Conservation (phyloP, 371 early-diverging fungal species). For the Rhizopus arrhizus region DNA sequence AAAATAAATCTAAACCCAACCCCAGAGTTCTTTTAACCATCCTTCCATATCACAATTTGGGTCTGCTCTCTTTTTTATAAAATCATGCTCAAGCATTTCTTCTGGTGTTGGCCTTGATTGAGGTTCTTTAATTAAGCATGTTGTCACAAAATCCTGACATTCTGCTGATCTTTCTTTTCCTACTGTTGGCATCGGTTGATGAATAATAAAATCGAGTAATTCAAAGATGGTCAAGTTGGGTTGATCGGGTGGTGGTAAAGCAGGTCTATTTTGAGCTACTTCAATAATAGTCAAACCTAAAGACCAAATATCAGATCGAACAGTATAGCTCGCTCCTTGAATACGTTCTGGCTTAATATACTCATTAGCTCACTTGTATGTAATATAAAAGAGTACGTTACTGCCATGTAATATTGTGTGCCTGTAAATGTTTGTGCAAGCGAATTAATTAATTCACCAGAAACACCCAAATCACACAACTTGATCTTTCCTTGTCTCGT, state of each 20-base stretch:
- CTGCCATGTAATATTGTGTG: constrained; percentile 95
- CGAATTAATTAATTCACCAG: constrained; percentile 86
- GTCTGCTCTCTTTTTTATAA: constrained; percentile 52
- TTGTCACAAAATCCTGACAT: constrained; percentile 77
- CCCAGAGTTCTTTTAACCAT: constrained; percentile 61
- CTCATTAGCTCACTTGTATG: not conserved
- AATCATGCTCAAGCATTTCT: constrained; percentile 67
- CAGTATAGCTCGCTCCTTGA: constrained; percentile 86
- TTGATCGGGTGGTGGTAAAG: constrained; percentile 74
- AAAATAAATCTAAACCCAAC: constrained; percentile 30
- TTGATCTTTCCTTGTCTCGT: constrained; percentile 88
- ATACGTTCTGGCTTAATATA: constrained; percentile 90
- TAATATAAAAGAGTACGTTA: constrained; percentile 30
- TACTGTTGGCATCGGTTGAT: constrained; percentile 83
- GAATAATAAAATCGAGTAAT: constrained; percentile 87
- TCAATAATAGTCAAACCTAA: constrained; percentile 93
- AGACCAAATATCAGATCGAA: constrained; percentile 95
- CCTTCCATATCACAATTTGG: constrained; percentile 38
- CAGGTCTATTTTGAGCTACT: constrained; percentile 87
- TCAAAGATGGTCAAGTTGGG: constrained; percentile 83
- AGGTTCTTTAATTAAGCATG: constrained; percentile 81
- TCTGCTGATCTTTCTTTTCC: constrained; percentile 65
- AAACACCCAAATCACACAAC: constrained; percentile 95
- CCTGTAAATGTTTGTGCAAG: constrained; percentile 95
- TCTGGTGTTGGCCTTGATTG: constrained; percentile 74